Evolutionary conservation across 805 yeast genomes (phyloP), one percentile per base, ranked within the genome.

Genomic region (Dipodascopsis tothii): DNA sequence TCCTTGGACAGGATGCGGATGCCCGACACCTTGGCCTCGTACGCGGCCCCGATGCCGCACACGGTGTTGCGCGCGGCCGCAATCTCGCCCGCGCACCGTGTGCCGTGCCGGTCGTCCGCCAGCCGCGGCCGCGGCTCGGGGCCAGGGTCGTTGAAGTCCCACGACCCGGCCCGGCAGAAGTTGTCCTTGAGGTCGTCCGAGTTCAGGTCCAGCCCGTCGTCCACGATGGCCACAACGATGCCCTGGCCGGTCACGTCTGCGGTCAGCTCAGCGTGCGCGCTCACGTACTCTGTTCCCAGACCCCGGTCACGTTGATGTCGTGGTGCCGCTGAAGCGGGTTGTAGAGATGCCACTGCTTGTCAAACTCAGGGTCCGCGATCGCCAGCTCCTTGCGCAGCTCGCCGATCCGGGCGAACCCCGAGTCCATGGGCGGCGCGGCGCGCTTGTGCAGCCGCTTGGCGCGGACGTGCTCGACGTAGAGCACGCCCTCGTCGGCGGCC

Each of bases 1-100:
- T 74, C 70, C 2, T 86, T 94, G 1, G 94, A 81, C 37, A 92
- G 71, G 46, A 92, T 90, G 42, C 98, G 75, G 27, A 92, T 75
- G 0, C 98, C 98, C 1, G 95, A 73, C 2, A 92, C 94, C 56
- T 81, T 76, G 3, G 95, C 78, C 45, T 77, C 76, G 56, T 76
- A 87, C 0, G 96, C 97, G n/a, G 88, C 94, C 37, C 98, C 98
- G 4, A 92, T 73, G n/a, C 98, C 98, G 65, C 98, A 92, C 18
- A 71, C 80, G 23, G 77, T 82, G 61, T 92, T 90, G 41, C 69
- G 68, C 41, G 77, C 87, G 2, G 81, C 92, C 0, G 96, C 96
- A 45, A 92, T 83, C 63, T 92, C 98, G 32, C 96, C 97, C 2
- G 98, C 97, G 68, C 98, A 92, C 52, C 98, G 70, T 0, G 98